Conservation (phyloP, 176 grass and related monocot genomes). For the Hordeum vulgare region MorexV3_pseudomolecules_assembly NC_058519.1:620927813-620928312, state of each 20-base stretch:
- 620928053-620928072: conserved; percentile 5
- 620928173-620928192: not conserved
- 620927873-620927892: not conserved
- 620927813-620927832: not conserved
- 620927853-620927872: not conserved
- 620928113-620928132: not conserved
- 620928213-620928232: not conserved
- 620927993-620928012: not conserved
- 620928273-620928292: not conserved
- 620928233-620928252: not conserved
- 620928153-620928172: not conserved
- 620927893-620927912: not conserved
- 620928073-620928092: conserved; percentile 13
- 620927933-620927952: too few relatives aligned
- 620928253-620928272: not conserved
- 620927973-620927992: not conserved
- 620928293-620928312: not conserved
- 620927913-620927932: too few relatives aligned
- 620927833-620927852: not conserved
- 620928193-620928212: not conserved
- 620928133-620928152: not conserved
- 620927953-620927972: not conserved
- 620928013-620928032: not conserved
- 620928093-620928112: not conserved
- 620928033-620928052: not conserved